Conservation (phyloP, 139 green algal species). For the Ostreobium quekettii region DNA sequence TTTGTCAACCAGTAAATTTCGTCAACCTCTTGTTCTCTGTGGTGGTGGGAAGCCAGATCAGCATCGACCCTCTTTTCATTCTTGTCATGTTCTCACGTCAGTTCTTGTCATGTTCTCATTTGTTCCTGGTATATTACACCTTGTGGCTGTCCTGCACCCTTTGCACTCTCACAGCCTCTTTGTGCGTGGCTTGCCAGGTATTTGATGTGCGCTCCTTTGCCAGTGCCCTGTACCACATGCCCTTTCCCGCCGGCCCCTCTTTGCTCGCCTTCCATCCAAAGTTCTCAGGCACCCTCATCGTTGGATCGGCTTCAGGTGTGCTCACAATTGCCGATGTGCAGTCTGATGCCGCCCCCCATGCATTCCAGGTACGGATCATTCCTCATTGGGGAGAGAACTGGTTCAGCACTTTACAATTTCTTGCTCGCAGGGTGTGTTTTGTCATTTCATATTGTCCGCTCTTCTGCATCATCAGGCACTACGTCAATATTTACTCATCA, state of each 20-base stretch:
- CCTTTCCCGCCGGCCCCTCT: not conserved
- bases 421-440: too few species aligned
- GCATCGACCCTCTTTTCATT: too few species aligned
- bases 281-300: not conserved
- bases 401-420: not conserved
- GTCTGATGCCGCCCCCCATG: not conserved
- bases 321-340: not conserved
- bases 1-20: too few species aligned
- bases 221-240: not conserved
- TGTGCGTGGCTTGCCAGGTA: not conserved
- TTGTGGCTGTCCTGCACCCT: not conserved
- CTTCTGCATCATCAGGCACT: too few species aligned
- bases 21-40: too few species aligned
- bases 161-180: not conserved
- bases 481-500: too few species aligned
- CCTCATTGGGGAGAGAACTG: not conserved
- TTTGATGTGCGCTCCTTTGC: not conserved
- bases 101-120: not conserved
- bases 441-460: too few species aligned
- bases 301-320: not conserved
- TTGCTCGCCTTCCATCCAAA: not conserved
- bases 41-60: too few species aligned
- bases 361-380: conserved; percentile 1
- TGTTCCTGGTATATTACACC: not conserved
- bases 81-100: too few species aligned